A percentile compares a stretch with the other conserved stretches of the same genome.
Evolutionary conservation across 208 protist species (phyloP).

Genomic region (Hexamita inflata): DNA sequence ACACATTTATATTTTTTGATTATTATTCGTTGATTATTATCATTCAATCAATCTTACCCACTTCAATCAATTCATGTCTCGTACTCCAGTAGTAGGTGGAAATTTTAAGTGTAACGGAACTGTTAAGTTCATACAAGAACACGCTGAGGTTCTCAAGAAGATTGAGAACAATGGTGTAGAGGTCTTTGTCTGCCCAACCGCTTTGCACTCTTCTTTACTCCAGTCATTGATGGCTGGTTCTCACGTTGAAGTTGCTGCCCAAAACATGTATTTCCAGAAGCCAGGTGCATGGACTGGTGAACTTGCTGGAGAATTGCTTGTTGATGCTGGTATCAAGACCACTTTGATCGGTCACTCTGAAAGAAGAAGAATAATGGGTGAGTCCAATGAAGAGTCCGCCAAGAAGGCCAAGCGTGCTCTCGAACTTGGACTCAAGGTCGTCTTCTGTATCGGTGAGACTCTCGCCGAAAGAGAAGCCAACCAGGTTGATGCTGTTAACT

Average conservation of each 20-base stretch:
- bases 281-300: slow-evolving; percentile 36
- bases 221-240: background rate
- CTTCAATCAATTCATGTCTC: too few species aligned
- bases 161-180: slow-evolving; percentile 25
- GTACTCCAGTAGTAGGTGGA: slow-evolving; percentile 39
- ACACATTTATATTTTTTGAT: too few species aligned
- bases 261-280: slow-evolving; percentile 28
- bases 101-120: slow-evolving; percentile 46
- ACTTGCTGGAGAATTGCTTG: slow-evolving; percentile 60
- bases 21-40: too few species aligned
- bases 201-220: slow-evolving; percentile 15
- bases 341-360: slow-evolving; percentile 89
- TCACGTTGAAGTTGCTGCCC: slow-evolving; percentile 27
- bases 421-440: slow-evolving; percentile 65
- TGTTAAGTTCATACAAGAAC: slow-evolving; percentile 3
- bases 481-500: slow-evolving; percentile 67
- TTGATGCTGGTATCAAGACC: slow-evolving; percentile 71
- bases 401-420: slow-evolving; percentile 67
- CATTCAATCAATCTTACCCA: too few species aligned
- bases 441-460: slow-evolving; percentile 86
- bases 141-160: slow-evolving; percentile 11
- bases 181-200: slow-evolving; percentile 32
- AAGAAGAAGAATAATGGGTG: slow-evolving; percentile 65
- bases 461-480: slow-evolving; percentile 69
- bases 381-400: slow-evolving; percentile 55